These are phyloP conservation scores for Ceratocystis albifundus DNA, from an alignment of 2,329 filamentous ascomycete genomes.

Conservation along the genomic window DNA sequence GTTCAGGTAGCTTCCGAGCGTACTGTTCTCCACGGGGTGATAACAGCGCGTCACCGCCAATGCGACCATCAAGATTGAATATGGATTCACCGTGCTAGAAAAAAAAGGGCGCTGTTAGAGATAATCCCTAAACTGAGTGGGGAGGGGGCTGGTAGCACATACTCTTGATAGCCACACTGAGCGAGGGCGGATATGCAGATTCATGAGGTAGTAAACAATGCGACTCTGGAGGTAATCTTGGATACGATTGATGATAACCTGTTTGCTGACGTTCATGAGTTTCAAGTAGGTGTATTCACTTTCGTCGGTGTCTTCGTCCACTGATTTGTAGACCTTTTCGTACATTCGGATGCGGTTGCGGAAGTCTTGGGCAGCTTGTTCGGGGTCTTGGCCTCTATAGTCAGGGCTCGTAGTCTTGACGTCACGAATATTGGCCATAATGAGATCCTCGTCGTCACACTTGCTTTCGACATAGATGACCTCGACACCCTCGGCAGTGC, in stretches of 20 bases:
- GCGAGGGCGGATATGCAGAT: conserved; percentile 89
- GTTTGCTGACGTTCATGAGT: conserved; percentile 88
- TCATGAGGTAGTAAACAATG: conserved; percentile 97
- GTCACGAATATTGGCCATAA: conserved; percentile 96
- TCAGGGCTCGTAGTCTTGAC: conserved; percentile 96
- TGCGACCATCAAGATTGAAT: conserved; percentile 81
- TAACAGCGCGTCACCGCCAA: conserved; percentile 82
- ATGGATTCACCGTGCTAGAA: conserved; percentile 80
- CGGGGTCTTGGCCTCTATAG: conserved; percentile 87
- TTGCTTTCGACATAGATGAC: conserved; percentile 94
- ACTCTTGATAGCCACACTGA: conserved; percentile 94
- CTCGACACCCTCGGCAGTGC: conserved; percentile 65
- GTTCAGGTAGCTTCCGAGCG: conserved; percentile 67
- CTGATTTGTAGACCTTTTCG: conserved; percentile 90
- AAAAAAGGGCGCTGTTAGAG: not conserved
- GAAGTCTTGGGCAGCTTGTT: conserved; percentile 82
- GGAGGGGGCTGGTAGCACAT: conserved; percentile 32
- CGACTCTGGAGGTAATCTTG: conserved; percentile 93
- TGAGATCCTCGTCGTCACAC: conserved; percentile 88
- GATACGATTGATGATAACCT: conserved; percentile 96
- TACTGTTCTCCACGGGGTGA: conserved; percentile 82
- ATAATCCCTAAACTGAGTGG: no score
- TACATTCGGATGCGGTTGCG: conserved; percentile 91
- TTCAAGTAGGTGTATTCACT: conserved; percentile 87
- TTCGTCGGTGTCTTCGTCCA: conserved; percentile 71